Evolutionary conservation across 352 stramenopile genomes (phyloP).

Genomic region (Phytopythium aichiense): DNA sequence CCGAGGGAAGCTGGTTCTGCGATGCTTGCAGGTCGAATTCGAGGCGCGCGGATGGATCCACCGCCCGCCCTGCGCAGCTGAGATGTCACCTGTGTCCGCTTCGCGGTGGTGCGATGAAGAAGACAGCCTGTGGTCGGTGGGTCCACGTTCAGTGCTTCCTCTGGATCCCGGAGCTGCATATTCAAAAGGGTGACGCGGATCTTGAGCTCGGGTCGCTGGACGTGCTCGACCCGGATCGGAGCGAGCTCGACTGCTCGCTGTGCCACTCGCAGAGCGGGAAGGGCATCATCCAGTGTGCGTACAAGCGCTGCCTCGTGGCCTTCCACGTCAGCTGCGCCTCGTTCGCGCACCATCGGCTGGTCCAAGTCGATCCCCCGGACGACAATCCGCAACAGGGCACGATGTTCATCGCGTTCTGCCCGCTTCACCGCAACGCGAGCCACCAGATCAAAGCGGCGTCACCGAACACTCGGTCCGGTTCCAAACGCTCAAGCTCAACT

Average conservation of each 20-base stretch:
- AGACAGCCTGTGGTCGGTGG: constrained; percentile 62
- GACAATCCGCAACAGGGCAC: constrained; percentile 35
- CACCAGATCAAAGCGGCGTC: neutral
- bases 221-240: constrained; percentile 54
- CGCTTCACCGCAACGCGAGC: constrained; percentile 44
- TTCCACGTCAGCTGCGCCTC: constrained; percentile 83
- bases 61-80: neutral
- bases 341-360: constrained; percentile 51
- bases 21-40: constrained; percentile 32
- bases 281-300: constrained; percentile 77
- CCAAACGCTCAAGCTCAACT: neutral
- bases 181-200: constrained; percentile 28
- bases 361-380: constrained; percentile 38
- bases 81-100: constrained; percentile 68
- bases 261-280: constrained; percentile 54
- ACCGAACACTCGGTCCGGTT: neutral
- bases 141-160: constrained; percentile 85
- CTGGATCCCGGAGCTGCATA: constrained; percentile 75
- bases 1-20: constrained; percentile 83
- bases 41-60: neutral
- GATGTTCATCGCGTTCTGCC: constrained; percentile 69
- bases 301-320: constrained; percentile 60
- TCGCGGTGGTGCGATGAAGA: constrained; percentile 55
- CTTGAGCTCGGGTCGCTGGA: constrained; percentile 44
- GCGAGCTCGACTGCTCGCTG: constrained; percentile 58